phyloP scores from a whole-genome alignment of 2,329 filamentous ascomycete species.

The Sphaerulina vaccinii region DNA sequence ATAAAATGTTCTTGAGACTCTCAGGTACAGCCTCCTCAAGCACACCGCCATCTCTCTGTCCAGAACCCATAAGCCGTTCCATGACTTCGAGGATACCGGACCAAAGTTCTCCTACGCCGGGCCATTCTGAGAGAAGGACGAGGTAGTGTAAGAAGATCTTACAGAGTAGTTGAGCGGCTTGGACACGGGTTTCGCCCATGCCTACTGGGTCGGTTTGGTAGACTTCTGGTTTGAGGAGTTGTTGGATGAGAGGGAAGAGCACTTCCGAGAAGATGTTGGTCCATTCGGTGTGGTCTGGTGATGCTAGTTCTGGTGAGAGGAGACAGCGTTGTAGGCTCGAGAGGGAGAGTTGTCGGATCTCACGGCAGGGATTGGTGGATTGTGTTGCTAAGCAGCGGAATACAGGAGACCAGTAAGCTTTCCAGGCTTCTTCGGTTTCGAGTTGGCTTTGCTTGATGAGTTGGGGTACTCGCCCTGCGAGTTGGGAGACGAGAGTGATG shows the following conservation, averaged over 20 bases:
- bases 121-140: slow-evolving; percentile 77
- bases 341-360: slow-evolving; percentile 86
- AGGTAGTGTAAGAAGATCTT: slow-evolving; percentile 96
- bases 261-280: slow-evolving; percentile 92
- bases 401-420: slow-evolving; percentile 94
- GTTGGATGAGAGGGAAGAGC: slow-evolving; percentile 83
- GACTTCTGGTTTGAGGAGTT: slow-evolving; percentile 88
- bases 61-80: slow-evolving; percentile 93
- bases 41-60: slow-evolving; percentile 63
- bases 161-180: slow-evolving; percentile 85
- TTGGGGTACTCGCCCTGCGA: slow-evolving; percentile 77
- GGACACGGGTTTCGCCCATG: slow-evolving; percentile 93
- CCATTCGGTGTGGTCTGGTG: slow-evolving; percentile 80
- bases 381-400: slow-evolving; percentile 85
- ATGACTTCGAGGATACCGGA: slow-evolving; percentile 90
- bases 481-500: slow-evolving; percentile 74
- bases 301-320: slow-evolving; percentile 78
- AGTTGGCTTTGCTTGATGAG: slow-evolving; percentile 92
- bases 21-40: slow-evolving; percentile 94
- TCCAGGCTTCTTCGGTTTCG: slow-evolving; percentile 75
- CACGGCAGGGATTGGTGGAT: slow-evolving; percentile 90
- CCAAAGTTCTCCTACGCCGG: slow-evolving; percentile 90
- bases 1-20: slow-evolving; percentile 89
- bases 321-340: slow-evolving; percentile 81
- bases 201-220: slow-evolving; percentile 87